Evolutionary conservation across 371 early-diverging fungal genomes (phyloP).

Genomic region (Chytridium lagenaria): DNA sequence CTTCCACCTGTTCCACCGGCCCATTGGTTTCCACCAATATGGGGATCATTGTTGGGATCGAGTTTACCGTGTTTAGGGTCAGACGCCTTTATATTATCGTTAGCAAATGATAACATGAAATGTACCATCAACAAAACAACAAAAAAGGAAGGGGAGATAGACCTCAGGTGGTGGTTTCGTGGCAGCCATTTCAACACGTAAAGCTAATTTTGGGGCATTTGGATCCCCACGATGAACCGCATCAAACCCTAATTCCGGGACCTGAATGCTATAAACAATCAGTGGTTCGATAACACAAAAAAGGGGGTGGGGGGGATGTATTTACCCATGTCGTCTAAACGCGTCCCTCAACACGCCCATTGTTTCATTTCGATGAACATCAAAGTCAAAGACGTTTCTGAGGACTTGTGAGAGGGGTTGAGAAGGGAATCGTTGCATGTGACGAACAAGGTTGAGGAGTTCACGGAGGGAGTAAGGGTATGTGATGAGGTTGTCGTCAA

Average conservation of each 20-base stretch:
- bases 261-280: neutral
- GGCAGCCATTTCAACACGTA: constrained; percentile 14
- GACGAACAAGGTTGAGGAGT: constrained; percentile 77
- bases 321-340: constrained; percentile 22
- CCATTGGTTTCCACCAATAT: constrained; percentile 51
- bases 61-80: constrained; percentile 52
- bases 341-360: neutral
- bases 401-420: constrained; percentile 76
- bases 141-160: neutral
- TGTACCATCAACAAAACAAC: too few species aligned
- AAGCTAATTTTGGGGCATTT: neutral
- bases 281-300: neutral
- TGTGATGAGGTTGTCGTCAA: constrained; percentile 79
- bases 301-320: neutral
- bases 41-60: constrained; percentile 49
- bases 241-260: constrained; percentile 8
- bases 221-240: neutral
- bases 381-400: constrained; percentile 86
- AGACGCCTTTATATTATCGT: constrained; percentile 30
- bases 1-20: constrained; percentile 37
- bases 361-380: constrained; percentile 58
- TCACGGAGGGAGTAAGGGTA: constrained; percentile 89
- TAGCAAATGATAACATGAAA: too few species aligned
- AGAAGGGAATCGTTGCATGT: constrained; percentile 73
- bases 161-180: constrained; percentile 25